phyloP scores from a whole-genome alignment of 202 grass and related monocot species.

The Elaeis oleifera region DNA sequence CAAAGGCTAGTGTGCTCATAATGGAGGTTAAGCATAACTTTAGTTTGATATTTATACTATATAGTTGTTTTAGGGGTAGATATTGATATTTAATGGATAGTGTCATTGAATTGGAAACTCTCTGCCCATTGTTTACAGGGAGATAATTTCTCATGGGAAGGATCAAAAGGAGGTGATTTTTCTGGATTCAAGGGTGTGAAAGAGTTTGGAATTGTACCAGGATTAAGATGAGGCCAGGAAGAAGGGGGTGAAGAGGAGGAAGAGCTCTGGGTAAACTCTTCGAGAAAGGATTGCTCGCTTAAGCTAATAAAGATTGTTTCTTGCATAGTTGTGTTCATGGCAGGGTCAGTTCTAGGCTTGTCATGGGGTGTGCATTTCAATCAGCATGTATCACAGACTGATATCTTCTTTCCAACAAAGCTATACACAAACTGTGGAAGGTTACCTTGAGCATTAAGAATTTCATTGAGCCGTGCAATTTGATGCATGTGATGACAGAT shows the following conservation, averaged over 20 bases:
- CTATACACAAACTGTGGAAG: background rate
- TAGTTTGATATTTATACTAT: no score
- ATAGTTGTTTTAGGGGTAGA: no score
- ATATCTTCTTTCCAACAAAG: background rate
- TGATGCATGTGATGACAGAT: constrained; percentile 8
- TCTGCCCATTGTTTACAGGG: no score
- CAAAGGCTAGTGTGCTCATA: no score
- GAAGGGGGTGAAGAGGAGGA: background rate
- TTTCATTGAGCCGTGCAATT: background rate
- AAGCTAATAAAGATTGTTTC: constrained; percentile 1
- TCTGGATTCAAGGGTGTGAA: no score
- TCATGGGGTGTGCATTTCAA: background rate
- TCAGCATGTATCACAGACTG: constrained; percentile 10
- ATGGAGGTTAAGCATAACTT: no score
- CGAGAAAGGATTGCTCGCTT: background rate
- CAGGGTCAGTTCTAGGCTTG: background rate
- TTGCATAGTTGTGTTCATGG: background rate
- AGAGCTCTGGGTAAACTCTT: background rate
- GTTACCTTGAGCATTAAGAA: background rate
- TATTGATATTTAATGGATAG: no score
- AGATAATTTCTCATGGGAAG: no score
- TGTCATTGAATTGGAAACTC: no score
- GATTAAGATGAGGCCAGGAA: constrained; percentile 3
- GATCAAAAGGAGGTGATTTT: no score
- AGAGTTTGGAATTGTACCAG: no score